phyloP scores from a whole-genome alignment of 352 stramenopile species.

The Pythium brachiatum region DNA sequence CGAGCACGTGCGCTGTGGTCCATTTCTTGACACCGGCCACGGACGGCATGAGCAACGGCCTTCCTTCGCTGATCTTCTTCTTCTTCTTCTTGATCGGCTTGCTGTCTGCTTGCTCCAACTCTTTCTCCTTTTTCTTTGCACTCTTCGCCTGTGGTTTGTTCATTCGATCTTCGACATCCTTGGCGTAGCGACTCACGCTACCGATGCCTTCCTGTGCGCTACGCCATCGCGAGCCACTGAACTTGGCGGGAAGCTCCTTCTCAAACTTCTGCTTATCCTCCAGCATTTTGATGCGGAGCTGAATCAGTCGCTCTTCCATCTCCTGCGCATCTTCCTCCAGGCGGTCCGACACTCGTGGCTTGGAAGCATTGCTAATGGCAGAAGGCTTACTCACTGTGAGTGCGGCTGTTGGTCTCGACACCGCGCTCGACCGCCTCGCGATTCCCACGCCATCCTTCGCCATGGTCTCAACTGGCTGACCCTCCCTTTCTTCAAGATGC shows the following conservation, averaged over 20 bases:
- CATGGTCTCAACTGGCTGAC: too few relatives aligned
- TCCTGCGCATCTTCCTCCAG: constrained; percentile 67
- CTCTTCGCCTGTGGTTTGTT: constrained; percentile 4
- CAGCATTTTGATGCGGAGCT: constrained; percentile 55
- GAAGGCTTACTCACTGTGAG: neutral
- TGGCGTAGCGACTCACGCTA: constrained; percentile 67
- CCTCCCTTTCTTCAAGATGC: too few relatives aligned
- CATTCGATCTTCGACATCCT: constrained; percentile 51
- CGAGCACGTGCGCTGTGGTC: constrained; percentile 51
- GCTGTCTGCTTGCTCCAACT: neutral
- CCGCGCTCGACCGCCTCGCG: neutral
- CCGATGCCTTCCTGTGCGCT: constrained; percentile 72
- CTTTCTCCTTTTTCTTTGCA: constrained; percentile 26
- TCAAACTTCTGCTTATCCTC: constrained; percentile 69
- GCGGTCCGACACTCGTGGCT: constrained; percentile 44
- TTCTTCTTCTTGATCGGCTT: constrained; percentile 12
- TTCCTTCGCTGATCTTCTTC: constrained; percentile 1
- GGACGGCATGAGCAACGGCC: constrained; percentile 23
- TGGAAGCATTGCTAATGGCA: constrained; percentile 8
- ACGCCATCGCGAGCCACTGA: constrained; percentile 67
- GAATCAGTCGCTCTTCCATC: constrained; percentile 65
- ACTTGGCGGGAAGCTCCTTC: constrained; percentile 49
- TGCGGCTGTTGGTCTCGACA: neutral
- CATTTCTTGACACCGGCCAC: constrained; percentile 44
- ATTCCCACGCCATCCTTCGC: constrained; percentile 16